phyloP scores from a whole-genome alignment of 2,329 filamentous ascomycete species.

The Neopestalotiopsis sp. region DNA sequence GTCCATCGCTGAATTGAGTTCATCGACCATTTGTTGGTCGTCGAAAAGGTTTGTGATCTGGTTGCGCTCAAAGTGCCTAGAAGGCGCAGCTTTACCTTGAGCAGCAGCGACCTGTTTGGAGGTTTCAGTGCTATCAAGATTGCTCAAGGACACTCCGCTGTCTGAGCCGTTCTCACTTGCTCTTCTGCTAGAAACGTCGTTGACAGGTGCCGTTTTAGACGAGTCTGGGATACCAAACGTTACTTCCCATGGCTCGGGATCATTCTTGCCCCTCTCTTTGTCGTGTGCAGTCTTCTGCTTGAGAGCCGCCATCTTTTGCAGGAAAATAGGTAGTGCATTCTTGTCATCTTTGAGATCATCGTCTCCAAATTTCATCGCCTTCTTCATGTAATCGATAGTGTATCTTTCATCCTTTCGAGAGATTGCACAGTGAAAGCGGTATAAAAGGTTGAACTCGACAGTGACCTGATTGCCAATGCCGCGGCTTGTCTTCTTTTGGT shows the following conservation, averaged over 20 bases:
- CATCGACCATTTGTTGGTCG: constrained; percentile 61
- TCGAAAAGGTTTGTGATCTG: constrained; percentile 21
- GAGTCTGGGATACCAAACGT: constrained; percentile 29
- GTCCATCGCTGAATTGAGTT: constrained; percentile 63
- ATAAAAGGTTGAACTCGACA: constrained; percentile 72
- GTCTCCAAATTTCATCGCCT: constrained; percentile 39
- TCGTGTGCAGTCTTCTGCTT: constrained; percentile 17
- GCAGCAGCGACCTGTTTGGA: too few species aligned
- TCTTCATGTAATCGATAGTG: constrained; percentile 60
- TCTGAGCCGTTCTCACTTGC: background rate
- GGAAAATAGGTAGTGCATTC: background rate
- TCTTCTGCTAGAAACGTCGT: background rate
- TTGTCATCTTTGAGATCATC: constrained; percentile 24
- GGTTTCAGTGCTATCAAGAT: background rate
- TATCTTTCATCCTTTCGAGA: constrained; percentile 66
- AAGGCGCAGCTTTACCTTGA: too few species aligned
- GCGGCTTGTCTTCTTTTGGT: constrained; percentile 52
- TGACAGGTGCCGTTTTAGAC: constrained; percentile 15
- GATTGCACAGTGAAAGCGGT: constrained; percentile 69
- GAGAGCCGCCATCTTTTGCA: background rate
- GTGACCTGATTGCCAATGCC: constrained; percentile 71
- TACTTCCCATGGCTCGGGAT: constrained; percentile 29
- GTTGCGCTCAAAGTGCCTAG: background rate
- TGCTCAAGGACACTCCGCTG: constrained; percentile 20
- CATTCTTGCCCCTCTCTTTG: constrained; percentile 20